Evolutionary conservation across 2,329 filamentous ascomycete genomes (phyloP).

Genomic region (Ceratocystis destructans): DNA sequence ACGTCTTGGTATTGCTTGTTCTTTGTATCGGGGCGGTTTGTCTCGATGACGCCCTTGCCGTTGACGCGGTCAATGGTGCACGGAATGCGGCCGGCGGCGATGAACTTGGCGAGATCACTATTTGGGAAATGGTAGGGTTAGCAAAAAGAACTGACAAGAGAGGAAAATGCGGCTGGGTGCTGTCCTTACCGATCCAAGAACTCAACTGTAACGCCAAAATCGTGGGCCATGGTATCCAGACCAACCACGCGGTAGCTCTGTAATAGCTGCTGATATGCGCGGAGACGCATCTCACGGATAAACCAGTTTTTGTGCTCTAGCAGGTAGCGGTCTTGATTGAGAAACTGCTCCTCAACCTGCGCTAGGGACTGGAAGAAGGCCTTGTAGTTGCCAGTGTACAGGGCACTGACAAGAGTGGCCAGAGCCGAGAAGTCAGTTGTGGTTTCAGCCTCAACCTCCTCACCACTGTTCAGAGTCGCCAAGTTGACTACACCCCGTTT

Average conservation of each 20-base stretch:
- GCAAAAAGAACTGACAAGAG: background rate
- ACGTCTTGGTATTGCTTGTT: conserved; percentile 99
- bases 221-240: conserved; percentile 91
- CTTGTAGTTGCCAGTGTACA: conserved; percentile 91
- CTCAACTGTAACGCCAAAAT: conserved; percentile 93
- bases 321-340: conserved; percentile 86
- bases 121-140: background rate
- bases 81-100: conserved; percentile 81
- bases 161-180: background rate
- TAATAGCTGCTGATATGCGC: conserved; percentile 90
- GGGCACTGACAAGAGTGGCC: conserved; percentile 71
- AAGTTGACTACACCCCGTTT: conserved; percentile 64
- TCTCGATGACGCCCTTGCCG: conserved; percentile 94
- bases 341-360: conserved; percentile 81
- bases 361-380: conserved; percentile 84
- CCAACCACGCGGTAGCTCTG: conserved; percentile 96
- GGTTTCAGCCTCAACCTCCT: conserved; percentile 55
- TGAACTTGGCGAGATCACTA: conserved; percentile 92
- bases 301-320: conserved; percentile 96
- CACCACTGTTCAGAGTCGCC: conserved; percentile 61
- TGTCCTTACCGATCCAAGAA: conserved; percentile 74
- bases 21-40: conserved; percentile 94
- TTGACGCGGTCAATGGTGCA: conserved; percentile 97
- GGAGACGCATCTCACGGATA: conserved; percentile 92
- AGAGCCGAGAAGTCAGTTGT: conserved; percentile 82